These are phyloP conservation scores for Cicer judaicum DNA, from an alignment of 306 rosid genomes.

Conservation along the genomic window DNA sequence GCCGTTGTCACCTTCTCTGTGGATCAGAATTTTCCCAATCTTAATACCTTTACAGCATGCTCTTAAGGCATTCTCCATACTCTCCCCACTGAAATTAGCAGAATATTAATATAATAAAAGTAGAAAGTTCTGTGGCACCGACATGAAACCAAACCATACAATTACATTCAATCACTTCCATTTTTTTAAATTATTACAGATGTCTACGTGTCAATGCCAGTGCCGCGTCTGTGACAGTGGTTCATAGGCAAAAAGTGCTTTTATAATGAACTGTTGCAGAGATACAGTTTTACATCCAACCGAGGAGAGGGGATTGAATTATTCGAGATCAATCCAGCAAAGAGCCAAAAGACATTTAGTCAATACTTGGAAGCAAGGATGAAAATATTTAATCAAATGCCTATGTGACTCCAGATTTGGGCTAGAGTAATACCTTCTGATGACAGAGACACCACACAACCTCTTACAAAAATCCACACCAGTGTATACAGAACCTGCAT, in stretches of 20 bases:
- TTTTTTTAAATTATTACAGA: too few relatives aligned
- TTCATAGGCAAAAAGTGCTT: background rate
- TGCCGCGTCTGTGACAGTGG: too few relatives aligned
- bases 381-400: constrained; percentile 23
- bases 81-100: constrained; percentile 80
- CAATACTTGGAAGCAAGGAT: constrained; percentile 35
- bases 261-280: background rate
- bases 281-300: background rate
- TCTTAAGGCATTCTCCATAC: constrained; percentile 98
- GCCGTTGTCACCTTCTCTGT: constrained; percentile 98
- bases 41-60: constrained; percentile 99
- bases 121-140: too few relatives aligned
- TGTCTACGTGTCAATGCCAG: too few relatives aligned
- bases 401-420: constrained; percentile 12
- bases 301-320: constrained; percentile 2
- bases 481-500: constrained; percentile 89
- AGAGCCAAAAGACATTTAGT: background rate
- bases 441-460: constrained; percentile 95
- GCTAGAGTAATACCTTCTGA: constrained; percentile 73
- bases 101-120: constrained; percentile 24
- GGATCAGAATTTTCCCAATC: constrained; percentile 97
- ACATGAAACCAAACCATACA: too few relatives aligned
- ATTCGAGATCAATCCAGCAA: background rate
- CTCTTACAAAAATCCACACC: constrained; percentile 99
- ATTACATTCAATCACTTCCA: too few relatives aligned